Evolutionary conservation across 192 early-diverging fungal genomes (phyloP).

Genomic region (Coemansia sp.): DNA sequence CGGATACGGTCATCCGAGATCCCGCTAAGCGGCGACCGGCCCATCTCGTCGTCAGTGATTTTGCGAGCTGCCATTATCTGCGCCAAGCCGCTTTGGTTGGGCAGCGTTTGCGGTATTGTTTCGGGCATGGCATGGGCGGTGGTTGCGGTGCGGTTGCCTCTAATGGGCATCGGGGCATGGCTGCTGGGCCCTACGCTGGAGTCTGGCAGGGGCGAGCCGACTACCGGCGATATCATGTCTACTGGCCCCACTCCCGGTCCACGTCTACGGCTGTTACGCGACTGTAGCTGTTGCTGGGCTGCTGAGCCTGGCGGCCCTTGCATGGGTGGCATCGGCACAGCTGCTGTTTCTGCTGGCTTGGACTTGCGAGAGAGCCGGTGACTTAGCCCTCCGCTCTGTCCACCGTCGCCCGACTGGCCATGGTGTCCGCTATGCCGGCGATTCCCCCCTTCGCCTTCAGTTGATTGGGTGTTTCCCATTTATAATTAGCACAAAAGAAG

Average conservation of each 20-base stretch:
- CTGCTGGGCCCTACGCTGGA: slow-evolving; percentile 8
- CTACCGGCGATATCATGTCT: slow-evolving; percentile 49
- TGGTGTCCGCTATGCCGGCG: slow-evolving; percentile 37
- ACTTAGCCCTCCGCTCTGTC: slow-evolving; percentile 22
- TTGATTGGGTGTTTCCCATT: slow-evolving; percentile 54
- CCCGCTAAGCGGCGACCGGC: slow-evolving; percentile 41
- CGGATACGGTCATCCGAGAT: slow-evolving; percentile 44
- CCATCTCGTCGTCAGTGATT: slow-evolving; percentile 30
- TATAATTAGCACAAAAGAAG: not conserved
- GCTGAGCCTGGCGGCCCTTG: slow-evolving; percentile 3
- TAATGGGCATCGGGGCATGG: slow-evolving; percentile 6
- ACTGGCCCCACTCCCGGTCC: slow-evolving; percentile 38
- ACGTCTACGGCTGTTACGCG: slow-evolving; percentile 5
- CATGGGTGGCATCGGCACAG: slow-evolving; percentile 24
- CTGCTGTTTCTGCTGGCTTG: slow-evolving; percentile 35
- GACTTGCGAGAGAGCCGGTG: slow-evolving; percentile 45
- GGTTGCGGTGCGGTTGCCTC: not conserved
- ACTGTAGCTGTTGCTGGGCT: slow-evolving; percentile 3
- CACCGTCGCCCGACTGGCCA: slow-evolving; percentile 5
- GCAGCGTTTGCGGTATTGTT: slow-evolving; percentile 49
- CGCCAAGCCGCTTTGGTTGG: slow-evolving; percentile 50
- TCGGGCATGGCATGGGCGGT: slow-evolving; percentile 43
- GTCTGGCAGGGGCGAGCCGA: slow-evolving; percentile 52
- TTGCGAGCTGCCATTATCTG: slow-evolving; percentile 51
- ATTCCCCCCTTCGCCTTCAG: slow-evolving; percentile 32